Evolutionary conservation across 768 basidiomycete species (phyloP).

Genomic region (Boletellus ananiceps): DNA sequence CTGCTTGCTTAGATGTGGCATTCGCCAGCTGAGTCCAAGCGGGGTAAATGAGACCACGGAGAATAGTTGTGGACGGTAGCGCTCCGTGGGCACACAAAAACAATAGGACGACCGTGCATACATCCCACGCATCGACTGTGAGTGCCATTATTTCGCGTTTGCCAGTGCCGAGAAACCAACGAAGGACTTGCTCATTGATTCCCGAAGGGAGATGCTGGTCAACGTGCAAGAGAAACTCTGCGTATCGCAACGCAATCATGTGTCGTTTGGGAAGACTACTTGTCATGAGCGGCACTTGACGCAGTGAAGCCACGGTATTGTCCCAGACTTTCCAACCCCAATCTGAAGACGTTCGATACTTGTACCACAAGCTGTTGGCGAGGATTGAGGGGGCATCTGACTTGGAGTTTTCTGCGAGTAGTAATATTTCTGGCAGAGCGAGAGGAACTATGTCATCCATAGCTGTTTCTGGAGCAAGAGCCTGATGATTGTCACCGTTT

Average conservation of each 20-base stretch:
- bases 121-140: conserved; percentile 60
- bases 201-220: conserved; percentile 74
- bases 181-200: conserved; percentile 63
- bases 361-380: conserved; percentile 78
- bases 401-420: conserved; percentile 56
- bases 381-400: conserved; percentile 63
- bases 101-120: conserved; percentile 57
- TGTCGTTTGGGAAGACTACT: conserved; percentile 43
- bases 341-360: conserved; percentile 64
- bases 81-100: conserved; percentile 64
- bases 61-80: conserved; percentile 64
- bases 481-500: conserved; percentile 23
- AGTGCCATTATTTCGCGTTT: conserved; percentile 58
- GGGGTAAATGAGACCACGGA: conserved; percentile 74
- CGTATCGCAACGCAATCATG: conserved; percentile 60
- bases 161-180: conserved; percentile 70
- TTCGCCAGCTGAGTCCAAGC: conserved; percentile 62
- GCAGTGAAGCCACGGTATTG: conserved; percentile 70
- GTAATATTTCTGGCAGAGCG: conserved; percentile 57
- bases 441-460: conserved; percentile 33
- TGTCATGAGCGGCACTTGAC: conserved; percentile 58
- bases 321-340: conserved; percentile 88
- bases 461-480: conserved; percentile 37
- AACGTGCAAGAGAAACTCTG: conserved; percentile 64
- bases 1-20: conserved; percentile 34